A percentile compares a stretch with the other conserved stretches of the same genome.
These are phyloP conservation scores for Cercophora sp. DNA, from an alignment of 495 filamentous ascomycete species.

Conservation along the genomic window DNA sequence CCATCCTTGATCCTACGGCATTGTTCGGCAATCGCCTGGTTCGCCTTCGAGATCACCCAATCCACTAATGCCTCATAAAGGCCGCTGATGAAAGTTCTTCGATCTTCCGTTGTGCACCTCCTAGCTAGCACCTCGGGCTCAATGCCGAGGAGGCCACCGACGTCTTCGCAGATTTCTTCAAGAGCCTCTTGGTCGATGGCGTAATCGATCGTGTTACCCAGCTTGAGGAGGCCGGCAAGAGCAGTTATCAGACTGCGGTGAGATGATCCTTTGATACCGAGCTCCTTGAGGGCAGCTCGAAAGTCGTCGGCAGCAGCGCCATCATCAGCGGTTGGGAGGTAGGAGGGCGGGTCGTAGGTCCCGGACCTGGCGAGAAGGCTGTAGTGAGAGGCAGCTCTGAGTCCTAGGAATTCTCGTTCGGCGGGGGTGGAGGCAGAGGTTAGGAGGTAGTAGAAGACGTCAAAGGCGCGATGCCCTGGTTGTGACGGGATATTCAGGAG, in stretches of 20 bases:
- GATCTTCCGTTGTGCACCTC: constrained; percentile 77
- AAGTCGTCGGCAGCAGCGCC: constrained; percentile 91
- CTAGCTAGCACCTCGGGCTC: constrained; percentile 78
- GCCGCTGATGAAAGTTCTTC: constrained; percentile 74
- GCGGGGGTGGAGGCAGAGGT: constrained; percentile 85
- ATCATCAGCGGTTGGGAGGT: constrained; percentile 91
- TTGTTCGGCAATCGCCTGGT: constrained; percentile 78
- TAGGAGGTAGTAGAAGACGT: constrained; percentile 95
- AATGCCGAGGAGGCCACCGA: constrained; percentile 76
- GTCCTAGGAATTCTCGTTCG: constrained; percentile 84
- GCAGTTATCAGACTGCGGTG: constrained; percentile 77
- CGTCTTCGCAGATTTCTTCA: constrained; percentile 86
- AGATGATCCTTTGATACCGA: constrained; percentile 85
- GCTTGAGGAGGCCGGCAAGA: constrained; percentile 81
- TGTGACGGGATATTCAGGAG: constrained; percentile 77
- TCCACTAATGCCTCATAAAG: constrained; percentile 94
- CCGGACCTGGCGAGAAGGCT: constrained; percentile 72
- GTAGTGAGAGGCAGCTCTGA: constrained; percentile 77
- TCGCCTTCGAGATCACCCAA: constrained; percentile 86
- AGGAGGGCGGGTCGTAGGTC: constrained; percentile 83
- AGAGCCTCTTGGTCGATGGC: constrained; percentile 81
- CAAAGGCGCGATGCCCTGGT: constrained; percentile 86
- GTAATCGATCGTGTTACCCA: constrained; percentile 85
- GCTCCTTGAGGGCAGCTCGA: constrained; percentile 71
- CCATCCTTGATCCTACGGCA: constrained; percentile 56